Evolutionary conservation across 129 eudicot species (phyloP).

Genomic region (Pseudognaphalium luteoalbum): DNA sequence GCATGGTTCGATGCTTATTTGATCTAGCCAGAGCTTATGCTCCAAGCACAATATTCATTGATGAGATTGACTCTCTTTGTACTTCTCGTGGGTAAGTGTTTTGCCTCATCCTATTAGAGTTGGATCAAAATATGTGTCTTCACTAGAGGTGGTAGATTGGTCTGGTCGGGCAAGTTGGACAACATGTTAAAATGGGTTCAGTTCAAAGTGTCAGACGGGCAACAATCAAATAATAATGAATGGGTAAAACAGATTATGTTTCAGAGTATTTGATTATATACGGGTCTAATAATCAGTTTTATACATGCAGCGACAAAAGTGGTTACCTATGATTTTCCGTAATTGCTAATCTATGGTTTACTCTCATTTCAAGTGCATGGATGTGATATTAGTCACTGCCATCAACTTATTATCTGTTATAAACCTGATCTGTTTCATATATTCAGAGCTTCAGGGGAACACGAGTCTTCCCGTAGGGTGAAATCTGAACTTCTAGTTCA

Average conservation of each 20-base stretch:
- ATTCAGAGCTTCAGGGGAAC: conserved; percentile 97
- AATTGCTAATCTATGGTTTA: not conserved
- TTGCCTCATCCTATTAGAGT: not conserved
- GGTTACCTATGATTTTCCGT: not conserved
- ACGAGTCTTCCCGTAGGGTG: conserved; percentile 97
- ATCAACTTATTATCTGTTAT: not conserved
- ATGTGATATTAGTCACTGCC: conserved; percentile 5
- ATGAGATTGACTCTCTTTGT: conserved; percentile 98
- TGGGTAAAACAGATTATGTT: not conserved
- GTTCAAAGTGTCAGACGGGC: not conserved
- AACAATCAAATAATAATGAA: not conserved
- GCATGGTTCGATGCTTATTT: conserved; percentile 97
- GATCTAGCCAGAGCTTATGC: conserved; percentile 98
- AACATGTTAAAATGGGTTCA: not conserved
- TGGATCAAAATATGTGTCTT: not conserved
- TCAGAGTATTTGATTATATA: not conserved
- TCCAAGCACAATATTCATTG: conserved; percentile 95
- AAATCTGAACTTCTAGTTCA: conserved; percentile 96
- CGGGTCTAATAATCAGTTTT: not conserved
- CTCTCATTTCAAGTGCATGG: not conserved
- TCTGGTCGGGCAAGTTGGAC: not conserved
- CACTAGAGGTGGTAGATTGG: not conserved
- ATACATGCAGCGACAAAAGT: not conserved
- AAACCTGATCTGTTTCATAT: conserved; percentile 25
- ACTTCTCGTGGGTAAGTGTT: conserved; percentile 83